These are phyloP conservation scores for Fomitopsis schrenkii DNA, from an alignment of 1,284 basidiomycete species.

Conservation along the genomic window DNA sequence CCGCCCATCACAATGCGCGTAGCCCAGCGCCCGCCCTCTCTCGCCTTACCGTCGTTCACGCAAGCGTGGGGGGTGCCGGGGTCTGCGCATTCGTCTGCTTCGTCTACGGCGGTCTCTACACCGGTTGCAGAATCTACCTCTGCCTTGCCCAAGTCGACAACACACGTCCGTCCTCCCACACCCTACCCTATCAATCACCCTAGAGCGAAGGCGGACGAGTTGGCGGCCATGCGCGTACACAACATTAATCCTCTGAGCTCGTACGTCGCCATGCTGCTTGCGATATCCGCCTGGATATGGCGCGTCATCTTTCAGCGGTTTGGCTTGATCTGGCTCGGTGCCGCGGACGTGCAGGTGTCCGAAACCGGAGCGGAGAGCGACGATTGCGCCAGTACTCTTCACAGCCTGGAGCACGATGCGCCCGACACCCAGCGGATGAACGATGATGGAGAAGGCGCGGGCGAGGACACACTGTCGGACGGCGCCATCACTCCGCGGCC, in stretches of 20 bases:
- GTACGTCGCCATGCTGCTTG: background rate
- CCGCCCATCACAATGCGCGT: constrained; percentile 10
- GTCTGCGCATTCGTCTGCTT: background rate
- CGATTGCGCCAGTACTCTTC: background rate
- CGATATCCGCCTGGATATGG: constrained; percentile 6
- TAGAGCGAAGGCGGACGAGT: background rate
- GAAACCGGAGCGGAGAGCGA: background rate
- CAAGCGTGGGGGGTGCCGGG: background rate
- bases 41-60: background rate
- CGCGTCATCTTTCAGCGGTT: constrained; percentile 1
- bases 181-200: background rate
- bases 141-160: background rate
- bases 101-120: background rate
- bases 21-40: background rate
- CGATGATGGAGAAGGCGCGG: background rate
- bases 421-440: background rate
- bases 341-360: background rate
- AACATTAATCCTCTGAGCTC: background rate
- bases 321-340: background rate
- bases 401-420: background rate
- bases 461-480: background rate
- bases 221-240: background rate
- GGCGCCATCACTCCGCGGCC: background rate
- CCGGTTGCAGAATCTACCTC: background rate
- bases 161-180: background rate